Evolutionary conservation across 305 asterid species (phyloP).

Genomic region (Fraxinus dipetala): DNA sequence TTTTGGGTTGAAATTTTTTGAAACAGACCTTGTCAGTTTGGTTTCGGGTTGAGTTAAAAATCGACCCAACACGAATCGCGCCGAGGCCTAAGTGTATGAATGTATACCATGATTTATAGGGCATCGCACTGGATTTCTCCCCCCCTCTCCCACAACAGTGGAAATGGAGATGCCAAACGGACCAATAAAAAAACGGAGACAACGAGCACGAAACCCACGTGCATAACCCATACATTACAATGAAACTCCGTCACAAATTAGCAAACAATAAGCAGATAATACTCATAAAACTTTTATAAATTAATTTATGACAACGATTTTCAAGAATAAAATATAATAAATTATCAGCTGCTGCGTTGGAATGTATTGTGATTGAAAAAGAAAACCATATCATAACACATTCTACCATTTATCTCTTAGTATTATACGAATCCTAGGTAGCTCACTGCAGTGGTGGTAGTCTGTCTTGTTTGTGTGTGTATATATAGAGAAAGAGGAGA

Average conservation of each 20-base stretch:
- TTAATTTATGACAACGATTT: not conserved
- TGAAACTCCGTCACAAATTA: conserved; percentile 15
- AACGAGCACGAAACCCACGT: conserved; percentile 23
- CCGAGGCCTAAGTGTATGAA: not conserved
- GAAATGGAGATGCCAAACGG: conserved; percentile 23
- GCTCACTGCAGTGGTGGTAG: not conserved
- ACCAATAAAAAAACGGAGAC: conserved; percentile 27
- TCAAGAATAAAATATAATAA: not conserved
- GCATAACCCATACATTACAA: conserved; percentile 6
- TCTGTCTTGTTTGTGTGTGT: not conserved
- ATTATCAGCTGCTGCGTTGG: conserved; percentile 10
- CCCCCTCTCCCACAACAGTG: conserved; percentile 24
- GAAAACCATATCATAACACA: not conserved
- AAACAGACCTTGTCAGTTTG: no score
- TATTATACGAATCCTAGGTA: not conserved
- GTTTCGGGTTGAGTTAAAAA: no score
- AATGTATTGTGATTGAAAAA: conserved; percentile 4
- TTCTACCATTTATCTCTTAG: not conserved
- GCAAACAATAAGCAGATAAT: conserved; percentile 2
- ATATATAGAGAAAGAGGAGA: not conserved
- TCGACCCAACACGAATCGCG: no score
- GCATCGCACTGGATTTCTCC: not conserved
- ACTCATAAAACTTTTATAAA: not conserved
- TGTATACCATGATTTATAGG: not conserved
- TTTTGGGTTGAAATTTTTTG: no score